Conservation (phyloP, 495 filamentous ascomycete species). For the Stereocaulon alpinum region DNA sequence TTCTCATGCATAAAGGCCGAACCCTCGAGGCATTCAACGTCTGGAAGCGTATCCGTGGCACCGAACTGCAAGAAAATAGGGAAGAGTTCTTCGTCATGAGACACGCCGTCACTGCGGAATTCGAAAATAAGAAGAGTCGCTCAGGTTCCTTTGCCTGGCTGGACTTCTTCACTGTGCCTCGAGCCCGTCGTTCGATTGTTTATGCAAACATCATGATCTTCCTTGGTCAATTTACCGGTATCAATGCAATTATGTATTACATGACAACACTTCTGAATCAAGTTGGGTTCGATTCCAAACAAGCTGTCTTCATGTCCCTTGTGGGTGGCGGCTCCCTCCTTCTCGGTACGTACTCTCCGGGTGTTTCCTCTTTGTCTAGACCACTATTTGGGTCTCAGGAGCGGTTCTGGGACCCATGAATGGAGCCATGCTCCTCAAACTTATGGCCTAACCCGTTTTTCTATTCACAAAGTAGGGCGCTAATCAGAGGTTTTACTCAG, state of each 20-base stretch:
- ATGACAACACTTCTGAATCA: constrained; percentile 47
- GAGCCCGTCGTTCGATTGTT: constrained; percentile 48
- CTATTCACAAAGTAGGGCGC: too few relatives aligned
- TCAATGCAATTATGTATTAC: constrained; percentile 56
- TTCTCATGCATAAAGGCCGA: constrained; percentile 43
- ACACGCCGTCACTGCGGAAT: constrained; percentile 41
- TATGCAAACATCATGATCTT: constrained; percentile 56
- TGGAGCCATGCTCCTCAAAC: too few relatives aligned
- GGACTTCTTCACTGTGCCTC: constrained; percentile 51
- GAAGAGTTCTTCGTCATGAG: constrained; percentile 55
- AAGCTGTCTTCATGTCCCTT: constrained; percentile 50
- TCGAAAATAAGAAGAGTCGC: constrained; percentile 27
- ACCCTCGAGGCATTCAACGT: constrained; percentile 43
- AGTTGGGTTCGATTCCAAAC: constrained; percentile 43
- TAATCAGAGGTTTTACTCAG: too few relatives aligned
- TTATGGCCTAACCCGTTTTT: too few relatives aligned
- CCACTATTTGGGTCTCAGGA: too few relatives aligned
- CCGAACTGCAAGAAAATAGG: constrained; percentile 36
- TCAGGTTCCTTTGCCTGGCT: constrained; percentile 44
- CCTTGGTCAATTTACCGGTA: constrained; percentile 50
- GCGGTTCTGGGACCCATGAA: too few relatives aligned
- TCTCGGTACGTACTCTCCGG: constrained; percentile 22
- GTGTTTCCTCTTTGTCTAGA: too few relatives aligned
- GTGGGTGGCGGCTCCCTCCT: constrained; percentile 50
- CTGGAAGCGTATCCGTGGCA: constrained; percentile 53